Base-by-base conservation (phyloP, 257 asterid genomes). In the Linaria vulgaris region DNA sequence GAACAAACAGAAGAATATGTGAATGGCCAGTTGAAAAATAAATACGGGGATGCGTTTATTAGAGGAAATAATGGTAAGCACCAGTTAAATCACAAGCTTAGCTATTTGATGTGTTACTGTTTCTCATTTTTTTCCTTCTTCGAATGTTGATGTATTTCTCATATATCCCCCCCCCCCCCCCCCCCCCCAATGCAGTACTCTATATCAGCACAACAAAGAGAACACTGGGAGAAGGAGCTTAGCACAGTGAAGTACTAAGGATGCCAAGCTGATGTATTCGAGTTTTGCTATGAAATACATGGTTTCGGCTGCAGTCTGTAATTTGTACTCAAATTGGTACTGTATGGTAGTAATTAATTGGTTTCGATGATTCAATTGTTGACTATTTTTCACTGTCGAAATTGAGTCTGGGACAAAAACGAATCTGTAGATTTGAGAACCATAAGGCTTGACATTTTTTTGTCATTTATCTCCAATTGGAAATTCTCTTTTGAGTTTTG, bases 1-100 rank as follows among this genome's bases (percentile, higher is more conserved):
- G 98, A 92, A 67, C 97, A 92, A 73, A 92, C 98, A 3, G 98
- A 92, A 82, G 98, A 92, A 79, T 92, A 92, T 52, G 98, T 92
- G 49, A 92, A 89, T 22, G 98, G 98, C 48, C 98, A 92, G 71
- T 69, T 89, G 89, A 92, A 92, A 78, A 88, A 88, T 73, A 92
- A 92, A 57, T 92, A 92, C 21, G 98, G 98, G 1, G 98, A 92
- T 74, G 98, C 98, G 69, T 92, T 92, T 68, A 92, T 92, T 49
- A 79, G 98, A 15, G 98, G 98, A 81, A 92, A 92, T 50, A 92
- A 92, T 57, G 98, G 98, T 92, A 79, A 76, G 9, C 25, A 46
- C 19, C n/a, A 25, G 22, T 69, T 48, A 0, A 46, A 13, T 7
- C 59, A 61, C 52, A 4, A 37, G 12, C 44, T 67, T 9, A 14